Base-by-base conservation (phyloP, 768 basidiomycete species). In the Gautieria morchelliformis region DNA sequence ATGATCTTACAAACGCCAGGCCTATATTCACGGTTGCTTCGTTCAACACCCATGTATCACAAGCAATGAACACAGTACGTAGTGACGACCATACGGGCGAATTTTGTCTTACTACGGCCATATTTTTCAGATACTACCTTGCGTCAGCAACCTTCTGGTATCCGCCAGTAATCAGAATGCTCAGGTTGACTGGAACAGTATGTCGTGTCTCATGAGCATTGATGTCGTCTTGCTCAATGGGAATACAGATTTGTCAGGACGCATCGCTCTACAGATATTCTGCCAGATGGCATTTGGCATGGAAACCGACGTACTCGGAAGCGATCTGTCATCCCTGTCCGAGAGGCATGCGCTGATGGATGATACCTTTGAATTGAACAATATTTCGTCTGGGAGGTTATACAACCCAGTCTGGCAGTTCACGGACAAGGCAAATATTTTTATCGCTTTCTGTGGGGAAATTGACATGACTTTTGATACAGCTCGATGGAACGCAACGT, bases 161-260 rank as follows among this genome's bases (percentile, higher is more conserved):
- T 8, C 33, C 32, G 52, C 37, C 8, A 35, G 32, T n/a, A 19
- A 22, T 15, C 20, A 53, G 19, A 33, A 42, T 19, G 17, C 24
- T 10, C 17, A 22, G 22, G 20, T 53, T 53, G 52, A 53, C 33
- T 53, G 52, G 52, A 53, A 39, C 33, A 42, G 52, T 53, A 53
- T 27, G 52, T 53, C 37, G 1, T 17, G 30, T 53, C 14, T 17
- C 40, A 3, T 33, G n/a, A 10, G 5, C 30, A 9, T 14, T 5
- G 10, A 9, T 40, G 14, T 19, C 40, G 14, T 17, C 17, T 53
- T 7, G 3, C 17, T 24, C 15, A 53, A 5, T 20, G 3, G 27
- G 2, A 2, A 8, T 39, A 7, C 3, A 53, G 52, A 53, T 24
- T 11, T 53, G 15, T 33, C 35, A 22, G 52, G 35, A 22, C 33